Base-by-base conservation (phyloP, 176 grass and related monocot species). In the Carex myosuroides region DNA sequence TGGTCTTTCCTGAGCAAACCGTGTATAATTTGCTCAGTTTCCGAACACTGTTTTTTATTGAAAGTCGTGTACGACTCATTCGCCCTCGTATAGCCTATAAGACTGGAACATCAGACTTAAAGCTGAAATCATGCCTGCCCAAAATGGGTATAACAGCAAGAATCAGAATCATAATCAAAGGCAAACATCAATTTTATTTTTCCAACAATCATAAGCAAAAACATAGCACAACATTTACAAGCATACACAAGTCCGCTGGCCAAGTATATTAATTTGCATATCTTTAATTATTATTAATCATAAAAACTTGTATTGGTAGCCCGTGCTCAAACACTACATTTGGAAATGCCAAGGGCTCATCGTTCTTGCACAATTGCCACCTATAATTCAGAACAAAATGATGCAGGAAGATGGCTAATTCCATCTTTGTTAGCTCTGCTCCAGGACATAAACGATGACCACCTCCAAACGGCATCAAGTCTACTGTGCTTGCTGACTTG, bases 331-430 rank as follows among this genome's bases (percentile, higher is more conserved):
- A 90, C 3, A 20, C 88, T 5, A 90, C 24, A 66, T 83, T 86
- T 44, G 88, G 84, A 50, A 62, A 64, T 35, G 69, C 54, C n/a
- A 86, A 8, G 0, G 88, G 79, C 1, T 71, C 12, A 48, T 90
- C 84, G 14, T 22, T 50, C 70, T 90, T 83, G 1, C 78, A 46
- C 60, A 90, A 53, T 82, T 90, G 80, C 88, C 88, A 90, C 2
- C 59, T 53, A 58, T 70, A 90, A 5, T 61, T 71, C 60, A 56
- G 44, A 9, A 90, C 84, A 9, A 90, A 84, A 63, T 90, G 84
- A 52, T 90, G 84, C 20, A 90, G 46, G 80, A 90, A 90, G 7
- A 90, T 60, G 10, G 88, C 79, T 52, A 90, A 48, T 67, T 90
- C 88, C 8, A 90, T 32, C 50, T 86, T 90, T 14, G 84, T 80